Evolutionary conservation across 2,329 filamentous ascomycete species (phyloP).

Genomic region (Hymenoscyphus occultus): DNA sequence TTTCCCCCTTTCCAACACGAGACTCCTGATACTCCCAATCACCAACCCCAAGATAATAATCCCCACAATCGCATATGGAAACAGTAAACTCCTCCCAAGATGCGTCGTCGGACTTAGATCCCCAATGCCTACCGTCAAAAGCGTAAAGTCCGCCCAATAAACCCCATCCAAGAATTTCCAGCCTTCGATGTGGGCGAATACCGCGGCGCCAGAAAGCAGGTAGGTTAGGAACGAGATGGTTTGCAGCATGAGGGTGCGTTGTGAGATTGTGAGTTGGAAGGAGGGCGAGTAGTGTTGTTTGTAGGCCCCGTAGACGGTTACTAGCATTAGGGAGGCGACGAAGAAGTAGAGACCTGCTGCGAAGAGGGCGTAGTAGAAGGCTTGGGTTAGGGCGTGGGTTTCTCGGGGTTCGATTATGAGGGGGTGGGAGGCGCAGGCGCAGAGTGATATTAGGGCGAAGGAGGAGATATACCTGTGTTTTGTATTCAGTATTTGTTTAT

Average conservation of each 20-base stretch:
- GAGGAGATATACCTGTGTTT: conserved; percentile 52
- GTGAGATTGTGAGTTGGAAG: conserved; percentile 74
- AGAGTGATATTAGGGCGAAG: conserved; percentile 64
- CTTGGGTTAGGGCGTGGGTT: conserved; percentile 59
- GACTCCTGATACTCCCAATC: conserved; percentile 71
- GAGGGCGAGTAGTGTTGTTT: conserved; percentile 69
- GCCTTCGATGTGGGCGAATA: conserved; percentile 70
- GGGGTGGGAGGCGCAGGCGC: conserved; percentile 61
- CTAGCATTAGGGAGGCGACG: conserved; percentile 70
- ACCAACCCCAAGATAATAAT: conserved; percentile 82
- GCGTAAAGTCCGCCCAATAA: conserved; percentile 74
- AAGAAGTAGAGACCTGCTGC: conserved; percentile 75
- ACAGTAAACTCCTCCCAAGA: conserved; percentile 66
- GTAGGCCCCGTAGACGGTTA: conserved; percentile 77
- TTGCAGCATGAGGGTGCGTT: conserved; percentile 86
- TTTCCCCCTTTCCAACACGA: conserved; percentile 57
- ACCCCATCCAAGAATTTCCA: conserved; percentile 77
- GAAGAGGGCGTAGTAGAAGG: conserved; percentile 83
- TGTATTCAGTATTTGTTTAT: neutral
- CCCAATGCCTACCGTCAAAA: conserved; percentile 64
- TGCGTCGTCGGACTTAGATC: conserved; percentile 49
- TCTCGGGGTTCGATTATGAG: conserved; percentile 45
- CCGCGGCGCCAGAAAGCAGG: conserved; percentile 70
- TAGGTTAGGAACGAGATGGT: conserved; percentile 84
- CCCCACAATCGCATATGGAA: conserved; percentile 80